phyloP scores from a whole-genome alignment of 2,329 filamentous ascomycete genomes.

The Beauveria sp. region DNA sequence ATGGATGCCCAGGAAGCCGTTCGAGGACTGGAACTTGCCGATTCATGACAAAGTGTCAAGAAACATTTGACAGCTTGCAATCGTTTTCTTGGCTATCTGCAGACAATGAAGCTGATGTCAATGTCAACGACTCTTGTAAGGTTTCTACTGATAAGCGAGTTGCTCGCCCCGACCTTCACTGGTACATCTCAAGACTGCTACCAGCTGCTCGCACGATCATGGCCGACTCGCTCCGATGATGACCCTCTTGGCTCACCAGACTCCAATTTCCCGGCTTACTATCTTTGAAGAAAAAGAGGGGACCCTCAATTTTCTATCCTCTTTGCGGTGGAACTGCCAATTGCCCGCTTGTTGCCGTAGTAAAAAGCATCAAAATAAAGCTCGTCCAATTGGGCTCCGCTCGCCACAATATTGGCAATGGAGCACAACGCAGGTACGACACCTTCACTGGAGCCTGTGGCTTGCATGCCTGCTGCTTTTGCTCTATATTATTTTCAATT shows the following conservation, averaged over 20 bases:
- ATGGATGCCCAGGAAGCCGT: neutral
- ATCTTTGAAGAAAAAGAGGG: neutral
- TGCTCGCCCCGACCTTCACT: no score
- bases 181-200: neutral
- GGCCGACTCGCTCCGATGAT: neutral
- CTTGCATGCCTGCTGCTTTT: neutral
- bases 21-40: no score
- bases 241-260: neutral
- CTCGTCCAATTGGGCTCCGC: neutral
- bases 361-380: neutral
- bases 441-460: neutral
- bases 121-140: neutral
- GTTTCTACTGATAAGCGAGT: no score
- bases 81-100: no score
- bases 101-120: no score
- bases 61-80: no score
- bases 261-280: conserved; percentile 7
- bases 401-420: neutral
- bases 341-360: conserved; percentile 2
- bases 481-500: neutral
- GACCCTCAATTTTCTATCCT: conserved; percentile 3
- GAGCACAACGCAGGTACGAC: conserved; percentile 6
- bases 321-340: neutral
- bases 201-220: neutral
- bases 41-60: no score